Evolutionary conservation across 73 alveolate species (phyloP).

Genomic region (Diophrys sp.): DNA sequence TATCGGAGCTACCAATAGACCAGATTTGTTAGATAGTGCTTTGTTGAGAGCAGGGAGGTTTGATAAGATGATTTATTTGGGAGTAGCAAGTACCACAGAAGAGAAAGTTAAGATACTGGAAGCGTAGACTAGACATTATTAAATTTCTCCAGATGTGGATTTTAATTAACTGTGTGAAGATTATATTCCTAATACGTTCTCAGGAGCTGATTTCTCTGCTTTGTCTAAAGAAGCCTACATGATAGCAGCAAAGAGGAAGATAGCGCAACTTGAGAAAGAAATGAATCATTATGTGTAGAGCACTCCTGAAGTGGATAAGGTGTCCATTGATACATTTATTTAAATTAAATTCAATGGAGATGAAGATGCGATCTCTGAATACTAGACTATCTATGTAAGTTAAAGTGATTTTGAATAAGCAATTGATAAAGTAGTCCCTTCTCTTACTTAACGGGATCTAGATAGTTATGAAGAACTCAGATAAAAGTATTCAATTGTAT

Average conservation of each 20-base stretch:
- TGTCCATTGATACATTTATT: not conserved
- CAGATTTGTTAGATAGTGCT: conserved; percentile 88
- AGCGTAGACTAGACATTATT: conserved; percentile 67
- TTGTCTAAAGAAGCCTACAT: conserved; percentile 70
- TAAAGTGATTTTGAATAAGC: not conserved
- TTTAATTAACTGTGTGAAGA: conserved; percentile 49
- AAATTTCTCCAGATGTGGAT: conserved; percentile 50
- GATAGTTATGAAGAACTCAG: conserved; percentile 2
- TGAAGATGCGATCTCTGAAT: not conserved
- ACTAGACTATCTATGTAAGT: not conserved
- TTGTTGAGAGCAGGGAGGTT: conserved; percentile 90
- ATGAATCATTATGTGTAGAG: not conserved
- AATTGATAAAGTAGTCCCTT: not conserved
- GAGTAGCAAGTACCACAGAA: conserved; percentile 66
- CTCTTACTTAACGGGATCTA: not conserved
- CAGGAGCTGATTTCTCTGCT: conserved; percentile 90
- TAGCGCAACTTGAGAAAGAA: conserved; percentile 41
- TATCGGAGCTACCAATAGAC: conserved; percentile 94
- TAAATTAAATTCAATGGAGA: not conserved
- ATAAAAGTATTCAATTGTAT: not conserved
- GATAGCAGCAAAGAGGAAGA: conserved; percentile 68
- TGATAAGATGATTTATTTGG: conserved; percentile 86
- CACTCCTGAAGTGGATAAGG: not conserved
- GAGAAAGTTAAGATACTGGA: conserved; percentile 68
- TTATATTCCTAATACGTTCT: conserved; percentile 70